phyloP scores from a whole-genome alignment of 1,139 yeast genomes.

The Kurtzmaniella natalensis region DNA sequence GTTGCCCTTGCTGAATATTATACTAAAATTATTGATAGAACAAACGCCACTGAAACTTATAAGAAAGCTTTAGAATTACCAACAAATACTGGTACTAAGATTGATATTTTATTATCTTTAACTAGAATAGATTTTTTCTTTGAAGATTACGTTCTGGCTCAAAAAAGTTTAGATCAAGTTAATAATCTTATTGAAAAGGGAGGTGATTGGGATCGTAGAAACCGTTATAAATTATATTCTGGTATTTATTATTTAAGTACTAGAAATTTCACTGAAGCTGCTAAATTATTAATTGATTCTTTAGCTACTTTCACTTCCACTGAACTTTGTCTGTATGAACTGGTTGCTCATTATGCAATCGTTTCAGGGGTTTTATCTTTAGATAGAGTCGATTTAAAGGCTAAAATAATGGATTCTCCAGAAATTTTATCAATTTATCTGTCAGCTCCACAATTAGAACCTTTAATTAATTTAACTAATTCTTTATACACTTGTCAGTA shows the following conservation, averaged over 20 bases:
- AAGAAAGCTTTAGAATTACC: constrained; percentile 75
- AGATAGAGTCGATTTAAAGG: constrained; percentile 79
- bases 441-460: constrained; percentile 67
- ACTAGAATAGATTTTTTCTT: constrained; percentile 85
- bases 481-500: constrained; percentile 89
- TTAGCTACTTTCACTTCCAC: constrained; percentile 96
- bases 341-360: constrained; percentile 84
- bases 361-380: constrained; percentile 80
- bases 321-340: constrained; percentile 85
- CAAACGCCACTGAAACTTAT: constrained; percentile 68
- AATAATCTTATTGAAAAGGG: constrained; percentile 84
- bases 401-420: constrained; percentile 87
- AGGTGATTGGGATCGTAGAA: constrained; percentile 99
- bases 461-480: constrained; percentile 79
- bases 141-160: constrained; percentile 67
- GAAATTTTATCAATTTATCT: constrained; percentile 82
- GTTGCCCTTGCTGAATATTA: constrained; percentile 84
- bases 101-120: constrained; percentile 77
- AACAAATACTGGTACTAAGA: constrained; percentile 84
- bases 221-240: constrained; percentile 84
- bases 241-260: constrained; percentile 84
- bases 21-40: constrained; percentile 75
- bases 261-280: constrained; percentile 79
- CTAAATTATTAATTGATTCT: constrained; percentile 80
- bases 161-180: constrained; percentile 71